Base-by-base conservation (phyloP, 768 basidiomycete species). In the Pisolithus microcarpus region DNA sequence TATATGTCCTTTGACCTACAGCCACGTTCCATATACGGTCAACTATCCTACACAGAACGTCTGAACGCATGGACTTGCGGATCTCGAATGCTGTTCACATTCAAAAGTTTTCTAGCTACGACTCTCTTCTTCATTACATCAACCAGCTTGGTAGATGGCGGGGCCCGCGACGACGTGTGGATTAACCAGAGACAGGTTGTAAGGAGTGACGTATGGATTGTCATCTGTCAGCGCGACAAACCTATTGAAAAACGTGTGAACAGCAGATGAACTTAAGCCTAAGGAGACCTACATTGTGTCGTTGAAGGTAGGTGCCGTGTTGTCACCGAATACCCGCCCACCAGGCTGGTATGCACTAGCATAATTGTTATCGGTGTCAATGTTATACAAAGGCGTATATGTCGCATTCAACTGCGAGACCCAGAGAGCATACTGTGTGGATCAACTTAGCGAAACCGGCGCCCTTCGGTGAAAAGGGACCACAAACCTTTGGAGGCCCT, bases 351-450 rank as follows among this genome's bases (percentile, higher is more conserved):
- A 59, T 10, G 79, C 78, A 15, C 59, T 65, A 1, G 71, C 81
- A 18, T 68, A 65, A 55, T 71, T 70, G 18, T 70, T 71, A 48
- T 68, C 66, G 50, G 73, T 56, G 50, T 68, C 66, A 49, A 73
- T 56, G 48, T 75, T 68, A 30, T 60, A 56, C 43, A 84, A 67
- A 0, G 75, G 72, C 5, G 77, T 76, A 67, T 75, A 82, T 5
- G 81, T 82, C 10, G 72, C 73, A 70, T 82, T 84, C 48, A 82
- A 65, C 61, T 84, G 80, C 18, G 72, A 75, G 48, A 82, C 75
- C 76, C 80, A 84, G 3, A 77, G 77, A 7, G 73, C 76, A 52
- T 68, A 81, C 73, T 76, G 53, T 18, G 57, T n/a, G 5, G 6
- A 18, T 24, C 8, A 49, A 3, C 37, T 16, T 24, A 45, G 13